Conservation (phyloP, 148 eudicot species). For the Suaeda aralocaspica region DNA sequence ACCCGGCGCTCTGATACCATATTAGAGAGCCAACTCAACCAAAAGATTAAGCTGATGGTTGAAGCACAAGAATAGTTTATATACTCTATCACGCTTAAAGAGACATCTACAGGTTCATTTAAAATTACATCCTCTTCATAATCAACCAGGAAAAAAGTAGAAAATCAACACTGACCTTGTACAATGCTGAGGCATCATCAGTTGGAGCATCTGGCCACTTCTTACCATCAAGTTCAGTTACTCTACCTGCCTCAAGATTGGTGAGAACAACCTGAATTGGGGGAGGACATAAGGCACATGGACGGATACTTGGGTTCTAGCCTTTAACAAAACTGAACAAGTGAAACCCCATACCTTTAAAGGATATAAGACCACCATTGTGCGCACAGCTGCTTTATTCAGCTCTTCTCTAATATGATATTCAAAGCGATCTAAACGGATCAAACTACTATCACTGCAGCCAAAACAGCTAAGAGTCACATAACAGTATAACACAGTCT, state of each 20-base stretch:
- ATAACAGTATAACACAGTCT: not conserved
- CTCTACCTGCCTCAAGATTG: constrained; percentile 64
- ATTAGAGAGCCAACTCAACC: too few relatives aligned
- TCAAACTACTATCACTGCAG: constrained; percentile 77
- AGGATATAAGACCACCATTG: constrained; percentile 83
- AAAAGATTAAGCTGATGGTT: too few relatives aligned
- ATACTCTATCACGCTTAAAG: too few relatives aligned
- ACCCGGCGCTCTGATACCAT: too few relatives aligned
- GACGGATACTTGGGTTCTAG: not conserved
- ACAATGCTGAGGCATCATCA: constrained; percentile 61
- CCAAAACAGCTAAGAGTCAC: not conserved
- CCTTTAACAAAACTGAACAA: not conserved
- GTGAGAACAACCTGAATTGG: constrained; percentile 74
- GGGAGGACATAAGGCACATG: constrained; percentile 16
- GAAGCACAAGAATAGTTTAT: too few relatives aligned
- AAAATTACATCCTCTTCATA: too few relatives aligned
- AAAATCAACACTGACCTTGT: too few relatives aligned
- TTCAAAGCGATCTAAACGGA: constrained; percentile 73
- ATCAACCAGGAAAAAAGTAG: too few relatives aligned
- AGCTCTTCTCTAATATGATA: constrained; percentile 88
- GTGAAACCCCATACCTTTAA: constrained; percentile 60
- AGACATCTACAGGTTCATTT: too few relatives aligned
- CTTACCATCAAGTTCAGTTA: constrained; percentile 81
- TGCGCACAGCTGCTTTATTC: constrained; percentile 71
- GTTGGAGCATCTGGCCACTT: constrained; percentile 92